Percentiles rank a stretch among this genome's conserved stretches.
These are phyloP conservation scores for Hordeum pubiflorum DNA, from an alignment of 202 grass and related monocot species.

Conservation along the genomic window DNA sequence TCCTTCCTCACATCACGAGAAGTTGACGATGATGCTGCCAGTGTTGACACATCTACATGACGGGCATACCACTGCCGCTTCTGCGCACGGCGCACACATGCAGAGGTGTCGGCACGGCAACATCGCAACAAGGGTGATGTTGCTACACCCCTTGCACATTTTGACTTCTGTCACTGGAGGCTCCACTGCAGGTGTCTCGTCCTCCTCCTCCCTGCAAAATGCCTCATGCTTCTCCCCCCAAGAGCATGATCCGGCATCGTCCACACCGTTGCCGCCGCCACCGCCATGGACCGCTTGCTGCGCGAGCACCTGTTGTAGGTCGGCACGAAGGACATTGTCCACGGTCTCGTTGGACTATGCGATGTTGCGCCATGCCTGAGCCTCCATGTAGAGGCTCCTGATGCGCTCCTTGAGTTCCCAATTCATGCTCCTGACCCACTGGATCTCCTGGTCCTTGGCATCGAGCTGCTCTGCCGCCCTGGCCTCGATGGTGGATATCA, in stretches of 20 bases:
- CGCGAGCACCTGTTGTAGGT: constrained; percentile 33
- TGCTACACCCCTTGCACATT: constrained; percentile 39
- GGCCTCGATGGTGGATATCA: constrained; percentile 27
- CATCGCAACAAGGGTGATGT: constrained; percentile 31
- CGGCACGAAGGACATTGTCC: constrained; percentile 26
- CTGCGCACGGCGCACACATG: constrained; percentile 43
- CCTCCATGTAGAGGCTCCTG: constrained; percentile 23
- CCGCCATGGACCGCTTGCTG: neutral
- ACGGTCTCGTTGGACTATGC: constrained; percentile 49
- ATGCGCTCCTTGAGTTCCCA: constrained; percentile 41
- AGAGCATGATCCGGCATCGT: constrained; percentile 41
- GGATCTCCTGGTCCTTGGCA: constrained; percentile 44
- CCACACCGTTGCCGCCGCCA: neutral
- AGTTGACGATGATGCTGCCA: constrained; percentile 43
- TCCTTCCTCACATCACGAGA: constrained; percentile 21
- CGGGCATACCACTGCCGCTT: constrained; percentile 32
- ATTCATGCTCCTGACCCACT: constrained; percentile 33
- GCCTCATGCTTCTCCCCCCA: constrained; percentile 32
- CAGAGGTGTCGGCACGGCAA: constrained; percentile 70
- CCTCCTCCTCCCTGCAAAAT: neutral
- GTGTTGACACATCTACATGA: constrained; percentile 43
- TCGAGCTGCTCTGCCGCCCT: constrained; percentile 29
- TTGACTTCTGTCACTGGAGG: fast-evolving
- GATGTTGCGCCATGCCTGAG: constrained; percentile 51
- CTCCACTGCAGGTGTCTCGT: neutral